A percentile compares a stretch with the other conserved stretches of the same genome.
phyloP scores from a whole-genome alignment of 2,329 filamentous ascomycete species.

The Colletotrichum viniferum region DNA sequence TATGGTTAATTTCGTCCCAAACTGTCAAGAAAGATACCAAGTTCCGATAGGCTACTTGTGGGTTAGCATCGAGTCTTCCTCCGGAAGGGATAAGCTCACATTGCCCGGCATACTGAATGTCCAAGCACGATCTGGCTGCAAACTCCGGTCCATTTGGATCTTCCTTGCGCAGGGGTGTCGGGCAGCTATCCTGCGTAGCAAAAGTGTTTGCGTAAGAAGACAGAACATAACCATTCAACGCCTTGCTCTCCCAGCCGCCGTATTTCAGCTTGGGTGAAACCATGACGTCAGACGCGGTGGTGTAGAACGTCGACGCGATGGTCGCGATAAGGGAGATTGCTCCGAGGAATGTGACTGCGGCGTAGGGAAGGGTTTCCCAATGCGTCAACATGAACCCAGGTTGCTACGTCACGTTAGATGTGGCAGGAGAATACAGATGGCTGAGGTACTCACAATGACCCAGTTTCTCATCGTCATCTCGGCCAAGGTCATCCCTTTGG shows the following conservation, averaged over 20 bases:
- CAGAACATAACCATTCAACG: conserved; percentile 61
- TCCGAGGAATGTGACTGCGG: conserved; percentile 68
- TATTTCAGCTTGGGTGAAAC: conserved; percentile 74
- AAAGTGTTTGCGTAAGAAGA: conserved; percentile 66
- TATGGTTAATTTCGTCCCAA: conserved; percentile 55
- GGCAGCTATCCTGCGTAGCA: conserved; percentile 62
- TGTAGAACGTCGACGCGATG: conserved; percentile 73
- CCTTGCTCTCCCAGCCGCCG: conserved; percentile 51
- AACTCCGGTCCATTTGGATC: conserved; percentile 37
- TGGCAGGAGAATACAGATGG: neutral
- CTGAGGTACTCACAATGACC: conserved; percentile 53
- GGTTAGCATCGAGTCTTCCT: neutral
- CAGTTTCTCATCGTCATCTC: conserved; percentile 81
- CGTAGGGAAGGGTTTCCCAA: conserved; percentile 67
- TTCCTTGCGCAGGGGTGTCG: conserved; percentile 59
- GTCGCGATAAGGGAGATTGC: conserved; percentile 67
- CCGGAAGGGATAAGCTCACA: conserved; percentile 32
- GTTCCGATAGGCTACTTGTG: conserved; percentile 64
- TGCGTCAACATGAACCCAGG: conserved; percentile 76
- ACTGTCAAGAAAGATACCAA: conserved; percentile 63
- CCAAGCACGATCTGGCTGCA: conserved; percentile 63
- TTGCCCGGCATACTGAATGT: conserved; percentile 72
- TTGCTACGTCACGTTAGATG: conserved; percentile 41
- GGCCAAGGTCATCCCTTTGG: conserved; percentile 71
- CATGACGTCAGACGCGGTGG: conserved; percentile 75